Evolutionary conservation across 345 rosid genomes (phyloP).

Genomic region (Trapa incisa): DNA sequence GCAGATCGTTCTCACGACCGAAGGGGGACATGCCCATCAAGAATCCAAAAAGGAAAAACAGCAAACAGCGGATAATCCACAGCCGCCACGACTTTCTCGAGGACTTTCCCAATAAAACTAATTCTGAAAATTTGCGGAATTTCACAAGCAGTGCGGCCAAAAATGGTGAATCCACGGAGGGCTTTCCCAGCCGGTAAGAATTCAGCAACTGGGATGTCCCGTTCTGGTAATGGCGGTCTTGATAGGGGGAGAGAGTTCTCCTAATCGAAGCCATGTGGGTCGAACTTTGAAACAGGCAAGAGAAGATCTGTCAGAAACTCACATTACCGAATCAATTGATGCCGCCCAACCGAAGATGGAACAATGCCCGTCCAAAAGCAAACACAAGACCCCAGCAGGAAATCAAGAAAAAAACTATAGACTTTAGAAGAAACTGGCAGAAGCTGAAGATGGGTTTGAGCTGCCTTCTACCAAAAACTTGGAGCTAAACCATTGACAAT

Average conservation of each 20-base stretch:
- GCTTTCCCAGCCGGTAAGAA: slow-evolving; percentile 27
- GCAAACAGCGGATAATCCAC: slow-evolving; percentile 43
- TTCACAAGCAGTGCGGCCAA: slow-evolving; percentile 12
- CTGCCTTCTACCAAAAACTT: background rate
- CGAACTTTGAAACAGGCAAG: background rate
- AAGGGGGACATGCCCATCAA: slow-evolving; percentile 50
- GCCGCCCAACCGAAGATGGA: slow-evolving; percentile 1
- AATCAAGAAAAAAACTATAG: slow-evolving; percentile 1
- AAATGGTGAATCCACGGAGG: slow-evolving; percentile 21
- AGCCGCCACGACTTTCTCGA: slow-evolving; percentile 48
- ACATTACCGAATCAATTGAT: background rate
- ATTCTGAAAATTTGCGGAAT: slow-evolving; percentile 18
- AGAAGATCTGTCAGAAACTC: background rate
- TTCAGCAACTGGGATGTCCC: slow-evolving; percentile 24
- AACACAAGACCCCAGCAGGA: background rate
- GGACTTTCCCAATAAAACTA: slow-evolving; percentile 13
- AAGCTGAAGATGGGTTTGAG: background rate
- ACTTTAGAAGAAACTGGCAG: background rate
- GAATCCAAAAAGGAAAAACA: slow-evolving; percentile 57
- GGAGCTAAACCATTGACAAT: background rate
- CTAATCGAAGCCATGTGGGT: slow-evolving; percentile 69
- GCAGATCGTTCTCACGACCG: slow-evolving; percentile 42
- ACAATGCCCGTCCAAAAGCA: background rate
- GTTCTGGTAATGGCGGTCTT: slow-evolving; percentile 42
- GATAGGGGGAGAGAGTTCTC: slow-evolving; percentile 73